phyloP scores from a whole-genome alignment of 352 stramenopile species.

The Phytophthora cactorum region DNA sequence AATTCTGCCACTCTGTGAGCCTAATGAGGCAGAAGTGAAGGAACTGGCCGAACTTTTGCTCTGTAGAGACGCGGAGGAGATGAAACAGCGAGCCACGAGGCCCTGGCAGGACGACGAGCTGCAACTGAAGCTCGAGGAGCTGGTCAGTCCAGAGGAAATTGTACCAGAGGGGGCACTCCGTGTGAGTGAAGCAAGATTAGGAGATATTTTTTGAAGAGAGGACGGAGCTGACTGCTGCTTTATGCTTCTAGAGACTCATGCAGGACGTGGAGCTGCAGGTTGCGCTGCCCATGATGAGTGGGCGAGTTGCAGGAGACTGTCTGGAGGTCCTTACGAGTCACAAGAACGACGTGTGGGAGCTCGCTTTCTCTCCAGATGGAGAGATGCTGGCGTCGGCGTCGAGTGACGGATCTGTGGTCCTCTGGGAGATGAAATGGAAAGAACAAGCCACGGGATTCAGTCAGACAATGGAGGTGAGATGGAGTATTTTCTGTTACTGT shows the following conservation, averaged over 20 bases:
- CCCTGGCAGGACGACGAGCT: constrained; percentile 60
- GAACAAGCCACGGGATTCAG: constrained; percentile 1
- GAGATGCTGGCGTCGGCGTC: constrained; percentile 78
- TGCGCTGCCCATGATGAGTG: constrained; percentile 12
- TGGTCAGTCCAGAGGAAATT: constrained; percentile 73
- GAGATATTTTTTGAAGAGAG: not conserved
- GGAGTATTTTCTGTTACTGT: not conserved
- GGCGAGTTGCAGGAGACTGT: constrained; percentile 43
- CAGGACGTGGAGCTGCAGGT: constrained; percentile 33
- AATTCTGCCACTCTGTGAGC: constrained; percentile 53
- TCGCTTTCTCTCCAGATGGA: constrained; percentile 85
- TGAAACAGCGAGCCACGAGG: constrained; percentile 40
- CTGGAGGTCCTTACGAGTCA: constrained; percentile 53
- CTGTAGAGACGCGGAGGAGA: constrained; percentile 47
- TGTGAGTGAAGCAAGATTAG: constrained; percentile 29
- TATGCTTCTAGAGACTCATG: constrained; percentile 50
- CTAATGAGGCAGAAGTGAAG: constrained; percentile 57
- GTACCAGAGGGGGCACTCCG: constrained; percentile 63
- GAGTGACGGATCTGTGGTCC: constrained; percentile 76
- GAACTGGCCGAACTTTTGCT: constrained; percentile 68
- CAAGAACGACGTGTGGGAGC: constrained; percentile 60
- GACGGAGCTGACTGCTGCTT: not conserved
- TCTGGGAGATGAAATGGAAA: constrained; percentile 63
- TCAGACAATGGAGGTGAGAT: constrained; percentile 18
- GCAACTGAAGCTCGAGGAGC: constrained; percentile 49